Percentiles rank a stretch among this genome's conserved stretches.
Evolutionary conservation across 305 asterid genomes (phyloP).

Genomic region (Fraxinus albicans): DNA sequence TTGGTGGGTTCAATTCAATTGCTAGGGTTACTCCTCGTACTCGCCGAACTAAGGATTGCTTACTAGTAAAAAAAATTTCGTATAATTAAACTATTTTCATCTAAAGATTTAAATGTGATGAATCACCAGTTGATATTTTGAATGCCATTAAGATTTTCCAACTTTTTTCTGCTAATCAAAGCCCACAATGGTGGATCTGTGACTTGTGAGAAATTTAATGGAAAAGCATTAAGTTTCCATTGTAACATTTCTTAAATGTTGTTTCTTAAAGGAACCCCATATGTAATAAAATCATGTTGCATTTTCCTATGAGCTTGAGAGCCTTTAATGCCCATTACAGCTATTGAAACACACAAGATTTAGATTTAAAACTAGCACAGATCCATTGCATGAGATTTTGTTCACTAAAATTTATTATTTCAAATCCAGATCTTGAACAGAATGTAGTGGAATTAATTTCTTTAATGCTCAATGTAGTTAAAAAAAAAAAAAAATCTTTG

Average conservation of each 20-base stretch:
- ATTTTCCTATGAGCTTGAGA: slow-evolving; percentile 24
- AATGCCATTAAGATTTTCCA: not conserved
- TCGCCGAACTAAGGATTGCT: not conserved
- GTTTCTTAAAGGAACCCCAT: slow-evolving; percentile 23
- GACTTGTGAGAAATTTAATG: not conserved
- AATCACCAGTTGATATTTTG: not conserved
- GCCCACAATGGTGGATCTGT: not conserved
- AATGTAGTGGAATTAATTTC: not conserved
- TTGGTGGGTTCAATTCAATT: not conserved
- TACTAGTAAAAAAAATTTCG: too few species aligned
- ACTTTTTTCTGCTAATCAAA: not conserved
- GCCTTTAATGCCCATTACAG: slow-evolving; percentile 20
- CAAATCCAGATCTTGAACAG: not conserved
- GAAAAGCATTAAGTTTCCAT: not conserved
- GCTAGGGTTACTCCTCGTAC: not conserved
- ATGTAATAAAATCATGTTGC: slow-evolving; percentile 26
- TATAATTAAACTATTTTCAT: too few species aligned
- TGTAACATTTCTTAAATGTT: slow-evolving; percentile 18
- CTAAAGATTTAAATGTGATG: not conserved
- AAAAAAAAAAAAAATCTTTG: too few species aligned
- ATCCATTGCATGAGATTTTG: not conserved
- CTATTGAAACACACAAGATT: not conserved
- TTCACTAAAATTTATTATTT: not conserved
- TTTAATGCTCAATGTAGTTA: too few species aligned
- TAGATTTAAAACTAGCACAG: not conserved